Evolutionary conservation across 495 filamentous ascomycete species (phyloP), one percentile per base, ranked within the genome.

Genomic region (Trichoderma virens): DNA sequence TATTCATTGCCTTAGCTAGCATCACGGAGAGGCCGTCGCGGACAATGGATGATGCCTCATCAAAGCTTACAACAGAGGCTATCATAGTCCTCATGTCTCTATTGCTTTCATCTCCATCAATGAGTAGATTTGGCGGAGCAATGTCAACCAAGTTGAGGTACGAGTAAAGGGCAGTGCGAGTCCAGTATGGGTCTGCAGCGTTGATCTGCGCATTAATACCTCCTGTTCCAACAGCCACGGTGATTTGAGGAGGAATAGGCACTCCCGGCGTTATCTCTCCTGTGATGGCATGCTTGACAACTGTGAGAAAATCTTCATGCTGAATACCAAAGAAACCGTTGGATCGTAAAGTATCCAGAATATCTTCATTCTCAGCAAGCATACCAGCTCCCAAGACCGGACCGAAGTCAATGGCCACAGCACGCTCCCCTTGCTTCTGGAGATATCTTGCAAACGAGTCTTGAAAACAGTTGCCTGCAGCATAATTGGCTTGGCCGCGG

Each of bases 401-500:
- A 16, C 83, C 63, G 70, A 86, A 71, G 32, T 83, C 75, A 59
- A 86, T 71, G 39, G 74, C 74, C 16, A 74, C 68, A 60, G 78
- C 74, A 4, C 70, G 67, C 3, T 76, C 69, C 14, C 73, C 74
- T 27, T 64, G 69, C 3, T 60, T 34, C 59, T 67, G 65, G 4
- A 76, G 70, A 65, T 75, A 65, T 34, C 72, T 73, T 1, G 71
- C 72, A 30, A 81, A 68, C 0, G 75, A 72, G 62, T 81, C 82
- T 18, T 81, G 69, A 67, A 79, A 86, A 11, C 79, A 75, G 65
- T 83, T 84, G 6, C 77, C 82, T 0, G 83, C 82, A 7, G 82
- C 74, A 67, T 87, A 87, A 31, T 82, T 82, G 35, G 78, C 73
- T 69, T 88, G 85, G 0, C 78, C 76, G 8, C 71, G 66, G 54